Evolutionary conservation across 2,329 filamentous ascomycete genomes (phyloP), one percentile per base, ranked within the genome.

Genomic region (Raffaelea arxii): DNA sequence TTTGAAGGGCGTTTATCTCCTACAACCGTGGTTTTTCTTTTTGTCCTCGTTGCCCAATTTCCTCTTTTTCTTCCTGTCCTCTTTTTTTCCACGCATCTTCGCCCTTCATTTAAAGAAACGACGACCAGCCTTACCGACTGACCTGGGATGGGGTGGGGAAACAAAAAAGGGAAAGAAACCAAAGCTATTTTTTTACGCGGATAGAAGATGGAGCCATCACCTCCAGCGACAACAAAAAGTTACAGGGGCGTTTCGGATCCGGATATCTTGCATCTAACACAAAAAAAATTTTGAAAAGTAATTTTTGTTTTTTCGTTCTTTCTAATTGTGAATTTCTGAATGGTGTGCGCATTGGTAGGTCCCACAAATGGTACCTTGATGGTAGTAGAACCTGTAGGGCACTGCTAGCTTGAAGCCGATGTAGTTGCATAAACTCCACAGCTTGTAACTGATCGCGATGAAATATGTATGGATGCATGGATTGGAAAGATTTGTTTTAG

Each of bases 181-280:
- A 45, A 25, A 38, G 11, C 4, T 3, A 46, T 36, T 42, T 25
- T 36, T 37, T 46, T 25, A 73, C 77, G 77, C 77, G 78, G 80
- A 80, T 82, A 82, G 78, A 82, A 80, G 78, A 82, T 78, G 77
- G 77, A 78, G 68, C 72, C 70, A 65, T 62, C 69, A 70, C 66
- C 71, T 70, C 43, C 35, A 45, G 37, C 49, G 46, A 49, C 30
- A 38, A 27, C 18, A 44, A 44, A 46, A 44, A 47, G 46, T 44
- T 19, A 32, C 44, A 42, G 22, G 78, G 81, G 82, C 81, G 83
- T 86, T 80, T 76, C 75, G 78, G 74, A 73, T 81, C 83, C 82
- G 83, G 83, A 86, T 86, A 86, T 86, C 82, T 84, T 78, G 80
- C 82, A 84, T 80, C 71, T 74, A 68, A 69, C 25, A 49, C 49